Conservation (phyloP, 345 rosid genomes). For the Durio zibethinus region DNA sequence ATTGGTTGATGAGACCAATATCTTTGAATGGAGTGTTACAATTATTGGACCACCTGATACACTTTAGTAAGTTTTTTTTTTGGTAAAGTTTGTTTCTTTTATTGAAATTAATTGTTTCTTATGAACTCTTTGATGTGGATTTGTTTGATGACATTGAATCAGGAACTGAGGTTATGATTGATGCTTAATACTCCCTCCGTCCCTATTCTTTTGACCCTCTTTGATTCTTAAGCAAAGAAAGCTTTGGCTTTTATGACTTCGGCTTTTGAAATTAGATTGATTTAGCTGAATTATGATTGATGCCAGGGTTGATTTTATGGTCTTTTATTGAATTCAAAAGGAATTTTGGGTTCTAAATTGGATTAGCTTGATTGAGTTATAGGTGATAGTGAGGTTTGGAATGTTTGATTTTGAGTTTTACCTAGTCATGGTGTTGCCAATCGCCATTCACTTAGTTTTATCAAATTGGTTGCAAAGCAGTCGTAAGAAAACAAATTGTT, state of each 20-base stretch:
- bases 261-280: neutral
- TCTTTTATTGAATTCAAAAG: neutral
- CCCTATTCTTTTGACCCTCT: too few relatives aligned
- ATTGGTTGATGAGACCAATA: slow-evolving; percentile 81
- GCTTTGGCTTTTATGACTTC: too few relatives aligned
- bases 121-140: slow-evolving; percentile 1
- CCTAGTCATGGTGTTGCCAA: neutral
- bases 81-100: neutral
- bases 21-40: slow-evolving; percentile 95
- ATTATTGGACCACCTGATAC: slow-evolving; percentile 98
- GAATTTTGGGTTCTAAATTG: neutral
- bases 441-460: neutral
- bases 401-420: neutral
- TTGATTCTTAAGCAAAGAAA: too few relatives aligned
- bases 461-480: neutral
- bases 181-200: neutral
- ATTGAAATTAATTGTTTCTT: neutral
- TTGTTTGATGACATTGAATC: slow-evolving; percentile 15
- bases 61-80: slow-evolving; percentile 53
- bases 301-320: neutral
- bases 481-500: neutral
- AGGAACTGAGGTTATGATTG: neutral
- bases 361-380: neutral
- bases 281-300: neutral
- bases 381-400: neutral